Conservation (phyloP, 2,329 filamentous ascomycete species). For the Curvularia spicifera region DNA sequence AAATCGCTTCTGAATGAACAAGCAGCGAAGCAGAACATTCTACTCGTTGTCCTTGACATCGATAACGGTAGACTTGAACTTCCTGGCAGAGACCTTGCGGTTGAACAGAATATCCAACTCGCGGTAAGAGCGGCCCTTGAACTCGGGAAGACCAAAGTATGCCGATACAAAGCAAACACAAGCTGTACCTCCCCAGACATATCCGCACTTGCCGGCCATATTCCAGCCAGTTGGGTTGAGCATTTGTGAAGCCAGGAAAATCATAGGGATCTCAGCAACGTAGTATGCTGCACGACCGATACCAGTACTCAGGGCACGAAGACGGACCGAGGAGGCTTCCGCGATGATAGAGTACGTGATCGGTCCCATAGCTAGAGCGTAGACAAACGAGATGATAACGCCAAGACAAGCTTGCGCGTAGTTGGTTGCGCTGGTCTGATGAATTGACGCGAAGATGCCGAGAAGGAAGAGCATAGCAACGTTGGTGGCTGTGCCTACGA, state of each 20-base stretch:
- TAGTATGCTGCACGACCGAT: conserved; percentile 69
- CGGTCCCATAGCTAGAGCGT: conserved; percentile 67
- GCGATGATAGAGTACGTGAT: conserved; percentile 71
- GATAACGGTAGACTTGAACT: conserved; percentile 62
- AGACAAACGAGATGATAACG: conserved; percentile 69
- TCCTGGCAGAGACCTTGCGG: conserved; percentile 58
- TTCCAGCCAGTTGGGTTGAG: conserved; percentile 55
- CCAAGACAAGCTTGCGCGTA: conserved; percentile 67
- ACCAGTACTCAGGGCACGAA: conserved; percentile 67
- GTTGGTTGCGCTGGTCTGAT: conserved; percentile 48
- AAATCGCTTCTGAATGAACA: neutral
- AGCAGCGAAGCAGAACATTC: conserved; percentile 5
- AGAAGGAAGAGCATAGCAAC: conserved; percentile 61
- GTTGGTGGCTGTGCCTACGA: conserved; percentile 64
- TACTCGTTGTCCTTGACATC: conserved; percentile 69
- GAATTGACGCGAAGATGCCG: conserved; percentile 64
- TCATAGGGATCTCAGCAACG: conserved; percentile 68
- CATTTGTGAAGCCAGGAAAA: conserved; percentile 64
- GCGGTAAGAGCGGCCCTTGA: conserved; percentile 55
- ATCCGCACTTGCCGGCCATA: conserved; percentile 42
- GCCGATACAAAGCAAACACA: conserved; percentile 60
- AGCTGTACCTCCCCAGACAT: conserved; percentile 53
- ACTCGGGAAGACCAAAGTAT: conserved; percentile 61
- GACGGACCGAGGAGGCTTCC: conserved; percentile 69
- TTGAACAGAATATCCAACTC: conserved; percentile 57